A percentile compares a stretch with the other conserved stretches of the same genome.
Evolutionary conservation across 192 early-diverging fungal species (phyloP).

Genomic region (Helicostylum pulchrum): DNA sequence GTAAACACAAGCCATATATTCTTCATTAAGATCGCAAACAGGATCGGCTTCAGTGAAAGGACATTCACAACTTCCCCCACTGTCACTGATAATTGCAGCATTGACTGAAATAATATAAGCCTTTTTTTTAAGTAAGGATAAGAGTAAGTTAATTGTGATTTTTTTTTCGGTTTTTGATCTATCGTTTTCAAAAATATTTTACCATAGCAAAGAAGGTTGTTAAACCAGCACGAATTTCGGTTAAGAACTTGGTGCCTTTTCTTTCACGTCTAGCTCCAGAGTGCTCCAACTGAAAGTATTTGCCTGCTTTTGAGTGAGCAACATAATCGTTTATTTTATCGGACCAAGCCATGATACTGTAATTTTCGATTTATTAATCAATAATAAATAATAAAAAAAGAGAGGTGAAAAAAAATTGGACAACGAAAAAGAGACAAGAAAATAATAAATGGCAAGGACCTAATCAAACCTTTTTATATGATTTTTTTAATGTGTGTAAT

Average conservation of each 20-base stretch:
- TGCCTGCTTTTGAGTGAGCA: constrained; percentile 54
- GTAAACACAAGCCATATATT: constrained; percentile 62
- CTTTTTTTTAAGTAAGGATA: constrained; percentile 21
- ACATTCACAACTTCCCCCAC: constrained; percentile 79
- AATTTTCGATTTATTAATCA: not conserved
- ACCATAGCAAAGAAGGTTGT: constrained; percentile 46
- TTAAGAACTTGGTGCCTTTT: constrained; percentile 58
- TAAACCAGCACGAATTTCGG: constrained; percentile 68
- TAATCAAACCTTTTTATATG: no score
- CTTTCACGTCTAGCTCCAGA: constrained; percentile 57
- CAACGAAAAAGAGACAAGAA: no score
- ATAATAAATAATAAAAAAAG: not conserved
- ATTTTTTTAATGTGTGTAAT: no score
- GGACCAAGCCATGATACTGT: constrained; percentile 40
- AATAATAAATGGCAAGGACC: no score
- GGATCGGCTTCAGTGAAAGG: constrained; percentile 48
- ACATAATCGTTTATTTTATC: constrained; percentile 54
- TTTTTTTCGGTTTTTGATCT: not conserved
- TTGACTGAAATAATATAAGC: constrained; percentile 72
- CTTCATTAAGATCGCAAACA: constrained; percentile 53
- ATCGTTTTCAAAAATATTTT: not conserved
- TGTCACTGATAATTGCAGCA: constrained; percentile 70
- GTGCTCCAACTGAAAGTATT: constrained; percentile 61
- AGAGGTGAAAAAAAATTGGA: not conserved
- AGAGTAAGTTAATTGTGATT: not conserved